Conservation (phyloP, 148 eudicot genomes). For the Suaeda aralocaspica region DNA sequence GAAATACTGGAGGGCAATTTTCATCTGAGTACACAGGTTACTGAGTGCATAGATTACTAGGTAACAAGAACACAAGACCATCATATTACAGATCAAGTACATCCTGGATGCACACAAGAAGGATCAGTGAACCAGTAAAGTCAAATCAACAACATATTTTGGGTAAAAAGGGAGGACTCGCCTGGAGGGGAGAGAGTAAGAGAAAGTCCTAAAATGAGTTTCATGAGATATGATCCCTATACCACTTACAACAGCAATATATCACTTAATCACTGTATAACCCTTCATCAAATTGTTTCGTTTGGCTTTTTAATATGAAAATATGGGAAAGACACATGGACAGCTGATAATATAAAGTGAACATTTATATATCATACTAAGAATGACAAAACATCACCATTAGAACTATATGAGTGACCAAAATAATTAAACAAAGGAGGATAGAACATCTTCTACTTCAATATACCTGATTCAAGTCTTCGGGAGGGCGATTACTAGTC, state of each 20-base stretch:
- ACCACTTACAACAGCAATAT: no score
- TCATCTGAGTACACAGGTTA: not conserved
- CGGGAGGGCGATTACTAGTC: conserved; percentile 91
- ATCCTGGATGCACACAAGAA: not conserved
- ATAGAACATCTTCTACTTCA: no score
- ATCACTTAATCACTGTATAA: no score
- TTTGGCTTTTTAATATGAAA: not conserved
- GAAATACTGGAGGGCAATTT: not conserved
- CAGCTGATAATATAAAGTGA: not conserved
- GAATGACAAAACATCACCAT: not conserved
- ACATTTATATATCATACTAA: not conserved
- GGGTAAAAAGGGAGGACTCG: not conserved
- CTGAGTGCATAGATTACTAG: conserved; percentile 3
- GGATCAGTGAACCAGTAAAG: not conserved
- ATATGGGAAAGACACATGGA: not conserved
- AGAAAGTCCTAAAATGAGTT: no score
- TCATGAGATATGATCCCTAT: no score
- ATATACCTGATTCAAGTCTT: conserved; percentile 93
- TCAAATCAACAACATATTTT: not conserved
- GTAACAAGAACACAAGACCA: not conserved
- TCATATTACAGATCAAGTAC: not conserved
- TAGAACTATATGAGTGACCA: not conserved
- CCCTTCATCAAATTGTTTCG: no score
- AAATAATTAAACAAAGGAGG: not conserved
- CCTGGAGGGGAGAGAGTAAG: no score